phyloP scores from a whole-genome alignment of 192 early-diverging fungal genomes.

The Lunasporangiospora selenospora region DNA sequence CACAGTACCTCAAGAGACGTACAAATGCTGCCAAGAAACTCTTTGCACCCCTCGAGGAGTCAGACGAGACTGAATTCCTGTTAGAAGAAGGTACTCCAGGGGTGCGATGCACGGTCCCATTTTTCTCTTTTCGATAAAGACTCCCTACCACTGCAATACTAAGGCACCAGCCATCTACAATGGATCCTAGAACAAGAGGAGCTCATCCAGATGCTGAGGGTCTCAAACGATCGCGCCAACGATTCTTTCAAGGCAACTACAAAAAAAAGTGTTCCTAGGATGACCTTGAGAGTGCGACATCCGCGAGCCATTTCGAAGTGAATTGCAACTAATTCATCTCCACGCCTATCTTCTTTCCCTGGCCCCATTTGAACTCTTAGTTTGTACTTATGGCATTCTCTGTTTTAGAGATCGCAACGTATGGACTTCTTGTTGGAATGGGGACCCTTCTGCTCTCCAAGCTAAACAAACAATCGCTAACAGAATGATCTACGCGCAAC shows the following conservation, averaged over 20 bases:
- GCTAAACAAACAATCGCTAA: too few species aligned
- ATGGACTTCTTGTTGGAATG: background rate
- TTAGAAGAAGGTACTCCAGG: slow-evolving; percentile 21
- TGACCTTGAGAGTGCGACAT: background rate
- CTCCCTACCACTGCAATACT: too few species aligned
- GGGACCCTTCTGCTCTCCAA: background rate
- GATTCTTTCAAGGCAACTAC: slow-evolving; percentile 31
- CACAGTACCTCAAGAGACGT: slow-evolving; percentile 11
- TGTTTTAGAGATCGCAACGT: slow-evolving; percentile 22
- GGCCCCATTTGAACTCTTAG: too few species aligned
- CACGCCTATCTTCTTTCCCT: background rate
- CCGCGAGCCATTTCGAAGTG: background rate
- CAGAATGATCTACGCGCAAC: too few species aligned
- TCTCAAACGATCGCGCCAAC: slow-evolving; percentile 33
- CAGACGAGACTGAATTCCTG: slow-evolving; percentile 21
- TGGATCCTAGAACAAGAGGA: slow-evolving; percentile 29
- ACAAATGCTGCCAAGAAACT: slow-evolving; percentile 15
- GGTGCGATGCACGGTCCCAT: background rate
- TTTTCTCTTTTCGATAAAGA: background rate
- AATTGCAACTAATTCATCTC: background rate
- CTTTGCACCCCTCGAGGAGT: slow-evolving; percentile 1
- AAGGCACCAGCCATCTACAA: background rate
- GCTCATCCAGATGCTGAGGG: slow-evolving; percentile 21
- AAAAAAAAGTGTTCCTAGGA: background rate
- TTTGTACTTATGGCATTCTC: slow-evolving; percentile 25